phyloP scores from a whole-genome alignment of 108 stramenopile genomes.

The Fragilariopsis cylindrus region DNA sequence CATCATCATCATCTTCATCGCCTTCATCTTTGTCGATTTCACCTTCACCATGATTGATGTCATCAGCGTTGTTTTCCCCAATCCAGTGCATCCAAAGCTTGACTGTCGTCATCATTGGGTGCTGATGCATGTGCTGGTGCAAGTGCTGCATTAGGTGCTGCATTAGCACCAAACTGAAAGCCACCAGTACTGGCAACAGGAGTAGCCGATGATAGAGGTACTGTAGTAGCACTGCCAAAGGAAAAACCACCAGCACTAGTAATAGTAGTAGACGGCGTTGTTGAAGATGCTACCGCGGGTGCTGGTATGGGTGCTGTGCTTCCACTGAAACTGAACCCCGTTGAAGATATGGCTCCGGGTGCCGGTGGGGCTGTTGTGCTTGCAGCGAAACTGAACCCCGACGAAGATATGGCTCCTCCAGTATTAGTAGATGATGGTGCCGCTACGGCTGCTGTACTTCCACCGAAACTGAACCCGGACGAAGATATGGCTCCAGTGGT shows the following conservation, averaged over 20 bases:
- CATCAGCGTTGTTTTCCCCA: too few species aligned
- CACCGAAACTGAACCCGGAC: background rate
- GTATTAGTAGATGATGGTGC: background rate
- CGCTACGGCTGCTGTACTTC: background rate
- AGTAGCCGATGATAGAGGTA: slow-evolving; percentile 1
- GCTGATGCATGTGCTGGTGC: too few species aligned
- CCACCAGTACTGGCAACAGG: slow-evolving; percentile 14
- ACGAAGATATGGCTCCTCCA: background rate
- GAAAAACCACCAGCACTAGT: slow-evolving; percentile 14
- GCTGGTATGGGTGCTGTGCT: background rate
- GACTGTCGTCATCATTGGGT: too few species aligned
- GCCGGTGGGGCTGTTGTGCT: background rate
- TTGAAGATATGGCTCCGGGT: background rate
- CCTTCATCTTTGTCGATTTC: too few species aligned
- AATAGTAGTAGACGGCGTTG: background rate
- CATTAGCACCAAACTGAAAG: slow-evolving; percentile 29
- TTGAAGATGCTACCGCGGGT: slow-evolving; percentile 1
- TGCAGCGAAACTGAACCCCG: background rate
- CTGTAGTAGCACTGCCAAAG: slow-evolving; percentile 3
- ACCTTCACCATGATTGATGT: too few species aligned
- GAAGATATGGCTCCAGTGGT: background rate
- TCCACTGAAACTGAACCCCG: slow-evolving; percentile 21
- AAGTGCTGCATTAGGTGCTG: too few species aligned
- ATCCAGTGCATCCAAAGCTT: too few species aligned
- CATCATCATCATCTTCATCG: too few species aligned